These are phyloP conservation scores for Kwoniella dendrophila DNA, from an alignment of 768 basidiomycete genomes.

Conservation along the genomic window DNA sequence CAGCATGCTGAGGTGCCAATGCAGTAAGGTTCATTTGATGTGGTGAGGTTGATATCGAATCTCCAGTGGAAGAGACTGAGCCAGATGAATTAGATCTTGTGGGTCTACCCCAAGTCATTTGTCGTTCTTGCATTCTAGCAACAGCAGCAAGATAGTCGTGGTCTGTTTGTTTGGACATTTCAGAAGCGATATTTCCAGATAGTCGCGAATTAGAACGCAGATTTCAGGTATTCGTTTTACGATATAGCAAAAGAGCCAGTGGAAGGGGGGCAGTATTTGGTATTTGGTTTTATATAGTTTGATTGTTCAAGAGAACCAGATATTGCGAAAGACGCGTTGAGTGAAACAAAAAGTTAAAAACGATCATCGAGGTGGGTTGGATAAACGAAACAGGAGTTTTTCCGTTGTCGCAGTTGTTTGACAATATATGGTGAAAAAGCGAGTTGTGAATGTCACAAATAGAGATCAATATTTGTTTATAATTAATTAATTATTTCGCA, in stretches of 20 bases:
- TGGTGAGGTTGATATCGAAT: conserved; percentile 15
- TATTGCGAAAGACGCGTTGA: too few relatives aligned
- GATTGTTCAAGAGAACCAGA: neutral
- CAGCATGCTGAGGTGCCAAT: conserved; percentile 11
- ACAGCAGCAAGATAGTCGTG: conserved; percentile 2
- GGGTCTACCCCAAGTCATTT: conserved; percentile 26
- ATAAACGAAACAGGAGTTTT: too few relatives aligned
- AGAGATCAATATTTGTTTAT: too few relatives aligned
- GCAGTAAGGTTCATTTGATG: conserved; percentile 18
- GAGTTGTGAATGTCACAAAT: too few relatives aligned
- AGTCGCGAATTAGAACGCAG: too few relatives aligned
- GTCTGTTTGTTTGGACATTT: neutral
- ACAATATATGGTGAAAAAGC: too few relatives aligned
- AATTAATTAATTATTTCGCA: too few relatives aligned
- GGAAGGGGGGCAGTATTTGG: neutral
- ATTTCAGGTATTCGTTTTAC: too few relatives aligned
- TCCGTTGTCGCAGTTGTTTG: too few relatives aligned
- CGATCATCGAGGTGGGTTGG: too few relatives aligned
- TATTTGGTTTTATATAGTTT: neutral
- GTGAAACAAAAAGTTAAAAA: too few relatives aligned
- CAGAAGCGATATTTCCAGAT: neutral
- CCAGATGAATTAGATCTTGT: conserved; percentile 32
- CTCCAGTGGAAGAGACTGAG: conserved; percentile 19
- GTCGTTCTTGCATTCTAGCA: conserved; percentile 30
- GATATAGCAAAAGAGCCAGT: too few relatives aligned